Conservation (phyloP, 139 green algal genomes). For the Bryopsis sp. region DNA sequence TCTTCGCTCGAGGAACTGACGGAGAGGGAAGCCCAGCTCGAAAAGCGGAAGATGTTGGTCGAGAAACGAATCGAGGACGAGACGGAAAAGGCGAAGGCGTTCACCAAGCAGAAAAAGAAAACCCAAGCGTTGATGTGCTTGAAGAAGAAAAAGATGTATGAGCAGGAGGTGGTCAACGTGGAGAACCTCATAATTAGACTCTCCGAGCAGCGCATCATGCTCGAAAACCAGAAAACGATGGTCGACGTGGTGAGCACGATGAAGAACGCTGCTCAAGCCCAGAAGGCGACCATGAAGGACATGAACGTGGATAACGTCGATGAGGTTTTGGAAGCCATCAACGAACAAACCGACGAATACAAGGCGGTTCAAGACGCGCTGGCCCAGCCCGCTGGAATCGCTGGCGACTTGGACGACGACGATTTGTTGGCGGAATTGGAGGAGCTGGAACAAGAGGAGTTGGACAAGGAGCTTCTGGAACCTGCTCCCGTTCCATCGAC, state of each 20-base stretch:
- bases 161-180: constrained; percentile 61
- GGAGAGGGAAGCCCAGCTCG: constrained; percentile 82
- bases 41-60: constrained; percentile 78
- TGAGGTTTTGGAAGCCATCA: constrained; percentile 88
- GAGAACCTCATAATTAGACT: constrained; percentile 81
- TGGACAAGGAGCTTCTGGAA: constrained; percentile 67
- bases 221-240: constrained; percentile 77
- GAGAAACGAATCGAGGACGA: constrained; percentile 76
- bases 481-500: constrained; percentile 42
- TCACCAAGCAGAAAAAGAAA: constrained; percentile 79
- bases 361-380: constrained; percentile 83
- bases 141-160: constrained; percentile 91
- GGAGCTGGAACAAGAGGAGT: constrained; percentile 50
- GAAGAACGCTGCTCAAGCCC: constrained; percentile 54
- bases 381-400: constrained; percentile 54
- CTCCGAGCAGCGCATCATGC: constrained; percentile 85
- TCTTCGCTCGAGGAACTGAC: constrained; percentile 34
- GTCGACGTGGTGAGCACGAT: constrained; percentile 58
- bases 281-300: constrained; percentile 76
- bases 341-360: constrained; percentile 86
- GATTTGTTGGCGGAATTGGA: constrained; percentile 43
- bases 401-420: constrained; percentile 67
- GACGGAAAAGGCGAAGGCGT: constrained; percentile 75
- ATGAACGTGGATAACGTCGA: constrained; percentile 94
- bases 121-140: constrained; percentile 67